Base-by-base conservation (phyloP, 805 yeast genomes). In the Cyberlindnera misumaiensis region DNA sequence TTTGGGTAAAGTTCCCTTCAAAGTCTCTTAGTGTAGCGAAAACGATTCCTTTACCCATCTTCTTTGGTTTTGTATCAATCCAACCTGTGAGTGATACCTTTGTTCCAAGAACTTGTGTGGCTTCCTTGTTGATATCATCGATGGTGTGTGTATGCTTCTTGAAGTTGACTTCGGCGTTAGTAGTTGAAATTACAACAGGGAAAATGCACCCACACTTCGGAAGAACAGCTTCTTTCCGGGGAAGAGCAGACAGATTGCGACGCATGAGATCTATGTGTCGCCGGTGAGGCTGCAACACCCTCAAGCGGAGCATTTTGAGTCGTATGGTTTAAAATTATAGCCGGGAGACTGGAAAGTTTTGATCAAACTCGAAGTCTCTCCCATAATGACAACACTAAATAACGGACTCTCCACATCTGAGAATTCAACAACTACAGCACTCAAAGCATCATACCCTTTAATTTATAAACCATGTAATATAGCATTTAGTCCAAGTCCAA, bases 1-100 rank as follows among this genome's bases (percentile, higher is more conserved):
- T 45, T 52, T 89, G 96, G 8, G 79, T 67, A 8, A 60, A 46
- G 34, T 79, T 74, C 0, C 96, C 96, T 30, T 75, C 65, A 25
- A 66, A 53, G 55, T 89, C 97, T 45, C 97, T 68, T 11, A 90
- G 60, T 20, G 72, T 75, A 3, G 83, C 93, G 65, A 93, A 90
- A 1, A 75, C 69, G 35, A 85, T 64, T 10, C 61, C 61, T 37
- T 76, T 77, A 4, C 90, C 79, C 38, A 84, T 64, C 38, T 77
- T 75, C 38, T 81, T 70, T 0, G 96, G 93, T 46, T 80, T 79
- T 16, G 73, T 67, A 51, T 86, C 77, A 13, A 90, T 72, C 87
- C 96, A 93, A 0, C 98, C 97, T 45, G 85, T 76, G 7, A 90
- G 47, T 0, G 71, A 66, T 2, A 82, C 72, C 11, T 58, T 24